Evolutionary conservation across 176 grass and related monocot species (phyloP), one percentile per base, ranked within the genome.

Genomic region (Microstegium vimineum): DNA sequence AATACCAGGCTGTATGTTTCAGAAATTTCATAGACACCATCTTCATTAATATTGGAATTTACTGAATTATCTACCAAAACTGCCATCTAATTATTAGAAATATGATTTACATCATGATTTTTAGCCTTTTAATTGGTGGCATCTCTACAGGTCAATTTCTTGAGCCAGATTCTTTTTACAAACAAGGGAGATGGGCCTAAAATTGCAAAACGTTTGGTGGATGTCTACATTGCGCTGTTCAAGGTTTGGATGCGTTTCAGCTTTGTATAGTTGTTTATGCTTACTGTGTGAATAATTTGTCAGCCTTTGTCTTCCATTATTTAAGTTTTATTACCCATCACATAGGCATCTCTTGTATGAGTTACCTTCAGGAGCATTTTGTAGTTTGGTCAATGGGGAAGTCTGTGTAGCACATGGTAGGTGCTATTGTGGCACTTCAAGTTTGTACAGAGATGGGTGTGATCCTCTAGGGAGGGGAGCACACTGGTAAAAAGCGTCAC

Each of bases 141-240:
- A 45, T 72, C 63, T 83, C 28, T 78, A 49, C 85, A 98, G 95
- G 92, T 98, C 71, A 98, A 94, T 84, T 98, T 94, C 84, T 86
- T 98, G 75, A 98, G 89, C 75, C 95, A 98, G 76, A 93, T 98
- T 81, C 80, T 89, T 66, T 90, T 93, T 77, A 84, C 81, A 35
- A 87, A 82, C 76, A 98, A 78, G 73, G 90, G 92, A n/a, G 90
- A 94, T 85, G 95, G 95, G 18, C 84, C 92, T 52, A 94, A 93
- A 91, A 87, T 98, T 56, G 95, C 95, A 66, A 98, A 94, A 71
- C 92, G 92, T 26, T 78, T 94, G 72, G 79, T 94, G 75, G 95
- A 98, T 90, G 90, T 94, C 81, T 98, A 98, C 80, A 91, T 98
- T 82, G 95, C 84, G 13, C 84, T 98, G 73, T 98, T 98, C 84